Conservation (phyloP, 1,139 yeast species). For the Geotrichum klebahnii region DNA sequence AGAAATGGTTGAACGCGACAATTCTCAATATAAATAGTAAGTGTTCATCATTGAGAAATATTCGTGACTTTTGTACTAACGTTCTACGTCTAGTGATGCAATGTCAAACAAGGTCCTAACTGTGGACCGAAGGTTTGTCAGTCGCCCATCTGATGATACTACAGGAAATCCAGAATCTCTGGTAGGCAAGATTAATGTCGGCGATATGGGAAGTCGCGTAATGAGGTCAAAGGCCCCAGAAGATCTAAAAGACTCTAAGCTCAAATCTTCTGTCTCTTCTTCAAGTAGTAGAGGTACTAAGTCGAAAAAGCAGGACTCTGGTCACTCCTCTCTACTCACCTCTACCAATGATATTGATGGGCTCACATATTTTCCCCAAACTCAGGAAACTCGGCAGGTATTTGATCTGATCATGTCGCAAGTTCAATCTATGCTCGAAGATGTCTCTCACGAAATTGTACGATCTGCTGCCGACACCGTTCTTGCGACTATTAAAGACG, state of each 20-base stretch:
- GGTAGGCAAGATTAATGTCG: slow-evolving; percentile 57
- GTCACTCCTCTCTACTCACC: not conserved
- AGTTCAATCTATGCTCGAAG: slow-evolving; percentile 51
- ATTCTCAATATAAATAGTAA: slow-evolving; percentile 34
- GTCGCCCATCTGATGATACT: slow-evolving; percentile 46
- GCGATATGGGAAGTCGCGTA: slow-evolving; percentile 66
- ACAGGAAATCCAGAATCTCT: slow-evolving; percentile 65
- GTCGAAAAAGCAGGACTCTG: slow-evolving; percentile 16
- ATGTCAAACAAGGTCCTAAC: slow-evolving; percentile 71
- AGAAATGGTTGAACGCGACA: slow-evolving; percentile 28
- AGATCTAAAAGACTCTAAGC: slow-evolving; percentile 17
- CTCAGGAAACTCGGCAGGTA: slow-evolving; percentile 43
- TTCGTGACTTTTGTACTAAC: slow-evolving; percentile 4
- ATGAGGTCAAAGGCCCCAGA: slow-evolving; percentile 29
- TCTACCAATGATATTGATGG: slow-evolving; percentile 35
- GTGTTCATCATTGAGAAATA: slow-evolving; percentile 13
- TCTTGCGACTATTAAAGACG: slow-evolving; percentile 56
- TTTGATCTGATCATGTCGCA: slow-evolving; percentile 50
- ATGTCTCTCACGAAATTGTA: slow-evolving; percentile 54
- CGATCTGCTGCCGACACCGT: slow-evolving; percentile 61
- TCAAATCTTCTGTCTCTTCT: slow-evolving; percentile 16
- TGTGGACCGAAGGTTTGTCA: slow-evolving; percentile 51
- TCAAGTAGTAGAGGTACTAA: not conserved
- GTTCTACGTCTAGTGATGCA: slow-evolving; percentile 29
- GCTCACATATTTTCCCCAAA: slow-evolving; percentile 51